Evolutionary conservation across 2,329 filamentous ascomycete genomes (phyloP), one percentile per base, ranked within the genome.

Genomic region (Talaromyces piceae): DNA sequence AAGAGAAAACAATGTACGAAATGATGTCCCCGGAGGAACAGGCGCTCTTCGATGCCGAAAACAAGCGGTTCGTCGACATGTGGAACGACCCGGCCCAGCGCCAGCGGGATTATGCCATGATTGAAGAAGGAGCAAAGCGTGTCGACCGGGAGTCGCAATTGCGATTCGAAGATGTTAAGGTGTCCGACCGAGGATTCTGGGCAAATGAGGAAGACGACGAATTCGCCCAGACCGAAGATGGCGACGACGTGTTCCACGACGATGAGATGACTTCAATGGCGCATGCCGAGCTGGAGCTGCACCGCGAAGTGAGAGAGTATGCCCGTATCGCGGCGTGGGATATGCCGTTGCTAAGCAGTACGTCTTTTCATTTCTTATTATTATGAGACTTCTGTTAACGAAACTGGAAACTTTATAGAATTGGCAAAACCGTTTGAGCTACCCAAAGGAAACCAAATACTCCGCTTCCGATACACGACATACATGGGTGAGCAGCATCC

Each of bases 401-500:
- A n/a, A 52, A 57, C 46, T 49, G 22, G 11, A 57, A 49, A 27
- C 23, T 39, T 30, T 51, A 46, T 63, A 95, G 88, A 91, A 66
- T 80, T 93, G 56, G 86, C 88, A 50, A 88, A 88, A 70, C 86
- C 88, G 16, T 97, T 95, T 67, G 80, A 83, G 2, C 89, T 91
- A 2, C 77, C 79, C 12, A 68, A 77, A 26, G 70, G 82, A 56
- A 66, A 63, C 43, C 78, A 87, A 60, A 82, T 89, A 43, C 81
- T 98, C 52, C 86, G 91, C 62, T 98, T 96, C 82, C 86, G 93
- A 62, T 96, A 95, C 76, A 98, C 93, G 13, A 91, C 86, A 31
- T 97, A 97, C 73, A 86, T 98, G 79, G 91, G 91, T 62, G 93
- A 97, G 72, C 76, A 81, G 51, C 94, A 98, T 72, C 91, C 93